phyloP scores from a whole-genome alignment of 768 basidiomycete species.

The Mycena indigotica region DNA sequence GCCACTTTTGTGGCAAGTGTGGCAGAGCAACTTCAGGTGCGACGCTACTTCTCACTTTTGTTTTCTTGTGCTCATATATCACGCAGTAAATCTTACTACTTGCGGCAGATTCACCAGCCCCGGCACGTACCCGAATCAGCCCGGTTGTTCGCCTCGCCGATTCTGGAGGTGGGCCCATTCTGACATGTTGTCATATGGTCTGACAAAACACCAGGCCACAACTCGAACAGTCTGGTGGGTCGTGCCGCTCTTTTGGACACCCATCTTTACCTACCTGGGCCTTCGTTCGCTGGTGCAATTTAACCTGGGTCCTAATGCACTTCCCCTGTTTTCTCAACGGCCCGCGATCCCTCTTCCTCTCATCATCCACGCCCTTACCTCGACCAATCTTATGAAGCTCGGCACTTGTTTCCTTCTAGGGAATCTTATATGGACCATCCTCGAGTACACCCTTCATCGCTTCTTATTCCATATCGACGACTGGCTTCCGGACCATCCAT shows the following conservation, averaged over 20 bases:
- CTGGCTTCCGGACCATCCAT: conserved; percentile 78
- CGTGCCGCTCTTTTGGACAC: conserved; percentile 89
- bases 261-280: conserved; percentile 80
- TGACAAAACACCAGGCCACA: conserved; percentile 49
- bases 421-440: conserved; percentile 88
- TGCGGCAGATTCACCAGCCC: conserved; percentile 96
- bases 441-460: conserved; percentile 92
- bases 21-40: conserved; percentile 82
- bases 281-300: conserved; percentile 84
- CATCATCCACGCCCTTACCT: conserved; percentile 48
- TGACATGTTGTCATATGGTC: conserved; percentile 1
- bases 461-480: conserved; percentile 97
- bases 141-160: conserved; percentile 79
- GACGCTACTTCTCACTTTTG: conserved; percentile 22
- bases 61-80: conserved; percentile 6
- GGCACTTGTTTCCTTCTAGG: conserved; percentile 77
- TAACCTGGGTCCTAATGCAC: conserved; percentile 47
- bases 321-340: conserved; percentile 62
- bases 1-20: conserved; percentile 85
- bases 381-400: conserved; percentile 53
- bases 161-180: conserved; percentile 66
- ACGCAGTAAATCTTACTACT: conserved; percentile 89
- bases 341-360: conserved; percentile 57
- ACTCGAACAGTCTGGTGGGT: conserved; percentile 94
- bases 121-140: conserved; percentile 83